phyloP scores from a whole-genome alignment of 75 land plant genomes.

The Azolla pinnata region DNA sequence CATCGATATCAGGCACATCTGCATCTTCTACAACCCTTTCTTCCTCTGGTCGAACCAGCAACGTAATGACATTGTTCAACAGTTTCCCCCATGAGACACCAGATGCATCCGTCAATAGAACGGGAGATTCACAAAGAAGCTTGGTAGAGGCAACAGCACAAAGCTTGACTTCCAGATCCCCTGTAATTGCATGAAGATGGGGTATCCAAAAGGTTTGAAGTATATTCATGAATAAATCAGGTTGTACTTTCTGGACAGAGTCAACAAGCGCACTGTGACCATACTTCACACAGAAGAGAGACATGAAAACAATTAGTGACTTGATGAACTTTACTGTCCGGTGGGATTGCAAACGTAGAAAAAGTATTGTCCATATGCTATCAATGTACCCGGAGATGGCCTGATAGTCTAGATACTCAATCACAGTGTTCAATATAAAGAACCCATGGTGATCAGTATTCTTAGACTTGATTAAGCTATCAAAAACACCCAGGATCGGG shows the following conservation, averaged over 20 bases:
- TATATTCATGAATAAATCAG: conserved; percentile 42
- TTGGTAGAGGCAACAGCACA: conserved; percentile 72
- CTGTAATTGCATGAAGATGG: conserved; percentile 60
- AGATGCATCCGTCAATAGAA: conserved; percentile 32
- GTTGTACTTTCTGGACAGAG: conserved; percentile 64
- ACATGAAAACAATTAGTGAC: conserved; percentile 70
- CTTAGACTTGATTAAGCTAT: conserved; percentile 42
- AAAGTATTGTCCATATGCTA: conserved; percentile 61
- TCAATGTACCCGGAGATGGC: conserved; percentile 37
- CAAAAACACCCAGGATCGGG: conserved; percentile 71
- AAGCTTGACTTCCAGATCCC: conserved; percentile 64
- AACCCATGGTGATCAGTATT: conserved; percentile 80
- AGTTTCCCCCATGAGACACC: conserved; percentile 58
- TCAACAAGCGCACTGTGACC: conserved; percentile 45
- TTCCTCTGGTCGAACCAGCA: conserved; percentile 72
- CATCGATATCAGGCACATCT: conserved; percentile 72
- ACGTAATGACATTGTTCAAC: conserved; percentile 69
- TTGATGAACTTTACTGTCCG: conserved; percentile 62
- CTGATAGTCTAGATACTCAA: conserved; percentile 69
- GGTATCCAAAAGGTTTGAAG: conserved; percentile 83
- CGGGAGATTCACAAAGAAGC: conserved; percentile 70
- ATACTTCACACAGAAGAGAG: conserved; percentile 76
- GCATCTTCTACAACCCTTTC: conserved; percentile 63
- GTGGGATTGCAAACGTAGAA: conserved; percentile 43
- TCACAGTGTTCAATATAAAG: conserved; percentile 78